Conservation (phyloP, 768 basidiomycete genomes). For the Tephrocybe rancida region DNA sequence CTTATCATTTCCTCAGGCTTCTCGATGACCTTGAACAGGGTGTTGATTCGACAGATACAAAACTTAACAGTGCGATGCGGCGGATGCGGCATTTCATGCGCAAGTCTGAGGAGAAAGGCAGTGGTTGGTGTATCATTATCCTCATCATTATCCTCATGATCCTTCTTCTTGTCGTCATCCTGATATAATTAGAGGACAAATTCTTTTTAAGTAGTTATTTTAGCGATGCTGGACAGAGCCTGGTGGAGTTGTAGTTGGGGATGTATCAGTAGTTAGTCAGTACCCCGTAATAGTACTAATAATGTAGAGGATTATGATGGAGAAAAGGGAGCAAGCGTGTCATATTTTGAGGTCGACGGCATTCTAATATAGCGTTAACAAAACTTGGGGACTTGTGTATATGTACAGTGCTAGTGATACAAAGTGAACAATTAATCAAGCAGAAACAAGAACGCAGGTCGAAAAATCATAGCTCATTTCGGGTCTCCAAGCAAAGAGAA, state of each 20-base stretch:
- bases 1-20: conserved; percentile 52
- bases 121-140: conserved; percentile 88
- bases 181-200: conserved; percentile 48
- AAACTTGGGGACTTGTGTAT: no score
- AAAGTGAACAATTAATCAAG: no score
- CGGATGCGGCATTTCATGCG: conserved; percentile 80
- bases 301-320: no score
- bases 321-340: no score
- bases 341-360: no score
- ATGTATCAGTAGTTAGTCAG: no score
- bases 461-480: no score
- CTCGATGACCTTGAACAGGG: conserved; percentile 75
- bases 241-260: neutral
- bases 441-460: no score
- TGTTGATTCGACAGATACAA: conserved; percentile 69
- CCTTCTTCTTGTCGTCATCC: conserved; percentile 78
- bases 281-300: no score
- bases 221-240: conserved; percentile 4
- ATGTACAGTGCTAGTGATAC: no score
- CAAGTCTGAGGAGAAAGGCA: conserved; percentile 88
- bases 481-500: no score
- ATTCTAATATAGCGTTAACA: no score
- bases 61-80: conserved; percentile 65
- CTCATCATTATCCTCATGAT: conserved; percentile 79
- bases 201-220: neutral